These are phyloP conservation scores for Podaxis pistillaris DNA, from an alignment of 768 basidiomycete species.

Conservation along the genomic window DNA sequence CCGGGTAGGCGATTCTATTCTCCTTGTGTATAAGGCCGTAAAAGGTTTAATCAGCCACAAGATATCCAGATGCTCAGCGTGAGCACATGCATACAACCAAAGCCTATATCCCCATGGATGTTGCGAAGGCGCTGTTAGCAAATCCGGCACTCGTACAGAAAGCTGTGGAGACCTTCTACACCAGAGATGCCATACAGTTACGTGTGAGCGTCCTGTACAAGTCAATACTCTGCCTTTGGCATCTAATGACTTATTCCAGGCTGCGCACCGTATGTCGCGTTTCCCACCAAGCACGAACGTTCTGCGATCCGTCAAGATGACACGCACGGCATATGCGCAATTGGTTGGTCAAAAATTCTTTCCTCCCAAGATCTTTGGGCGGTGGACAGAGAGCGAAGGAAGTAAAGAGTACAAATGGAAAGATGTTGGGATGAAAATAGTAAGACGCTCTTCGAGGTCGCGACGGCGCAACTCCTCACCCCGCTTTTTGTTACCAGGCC, in stretches of 20 bases:
- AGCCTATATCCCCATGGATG: slow-evolving; percentile 76
- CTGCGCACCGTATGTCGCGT: slow-evolving; percentile 84
- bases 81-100: slow-evolving; percentile 76
- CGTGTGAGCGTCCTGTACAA: slow-evolving; percentile 51
- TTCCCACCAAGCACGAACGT: slow-evolving; percentile 75
- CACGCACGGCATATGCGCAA: slow-evolving; percentile 93
- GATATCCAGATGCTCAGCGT: slow-evolving; percentile 68
- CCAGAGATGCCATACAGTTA: slow-evolving; percentile 86
- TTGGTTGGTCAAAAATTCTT: slow-evolving; percentile 88
- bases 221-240: background rate
- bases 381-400: slow-evolving; percentile 62
- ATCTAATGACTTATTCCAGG: slow-evolving; percentile 40
- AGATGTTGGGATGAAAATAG: slow-evolving; percentile 93
- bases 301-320: slow-evolving; percentile 69
- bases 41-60: slow-evolving; percentile 22
- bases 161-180: slow-evolving; percentile 92
- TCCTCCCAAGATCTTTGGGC: slow-evolving; percentile 87
- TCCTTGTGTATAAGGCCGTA: background rate
- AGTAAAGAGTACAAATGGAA: slow-evolving; percentile 73
- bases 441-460: slow-evolving; percentile 29
- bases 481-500: slow-evolving; percentile 46
- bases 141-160: slow-evolving; percentile 77
- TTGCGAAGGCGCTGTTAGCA: slow-evolving; percentile 67
- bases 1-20: slow-evolving; percentile 42
- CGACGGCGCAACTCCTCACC: background rate